Conservation (phyloP, 75 land plant species). For the Selaginella tamariscina region DNA sequence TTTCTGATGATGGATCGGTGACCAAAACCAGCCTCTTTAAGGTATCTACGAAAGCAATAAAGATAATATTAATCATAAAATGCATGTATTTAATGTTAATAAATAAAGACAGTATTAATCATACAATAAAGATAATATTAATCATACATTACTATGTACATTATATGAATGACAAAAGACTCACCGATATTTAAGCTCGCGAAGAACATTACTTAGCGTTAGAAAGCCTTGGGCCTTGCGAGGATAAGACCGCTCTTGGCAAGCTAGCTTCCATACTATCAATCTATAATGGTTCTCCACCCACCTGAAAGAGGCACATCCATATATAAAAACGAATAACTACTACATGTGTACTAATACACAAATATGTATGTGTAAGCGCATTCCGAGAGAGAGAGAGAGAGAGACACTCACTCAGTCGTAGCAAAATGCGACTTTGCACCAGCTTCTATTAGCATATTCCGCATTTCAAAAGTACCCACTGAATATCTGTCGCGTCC, state of each 20-base stretch:
- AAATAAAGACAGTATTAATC: not conserved
- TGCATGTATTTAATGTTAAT: not conserved
- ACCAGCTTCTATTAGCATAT: conserved; percentile 7
- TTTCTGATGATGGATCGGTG: conserved; percentile 57
- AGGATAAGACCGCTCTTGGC: conserved; percentile 50
- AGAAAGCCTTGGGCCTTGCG: conserved; percentile 33
- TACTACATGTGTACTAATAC: not conserved
- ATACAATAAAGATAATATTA: not conserved
- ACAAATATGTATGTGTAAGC: not conserved
- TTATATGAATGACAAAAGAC: not conserved
- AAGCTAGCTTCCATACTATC: conserved; percentile 88
- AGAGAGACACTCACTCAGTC: not conserved
- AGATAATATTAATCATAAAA: conserved; percentile 1
- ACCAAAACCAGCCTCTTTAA: conserved; percentile 60
- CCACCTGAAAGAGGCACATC: conserved; percentile 39
- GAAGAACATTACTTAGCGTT: conserved; percentile 44
- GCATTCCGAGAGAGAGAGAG: not conserved
- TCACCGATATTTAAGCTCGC: conserved; percentile 72
- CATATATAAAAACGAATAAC: not conserved
- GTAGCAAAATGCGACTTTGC: not conserved
- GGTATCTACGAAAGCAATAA: conserved; percentile 37
- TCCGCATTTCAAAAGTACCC: not conserved
- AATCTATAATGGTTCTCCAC: conserved; percentile 72
- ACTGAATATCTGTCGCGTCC: not conserved
- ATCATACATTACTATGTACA: not conserved